Percentiles rank a stretch among this genome's conserved stretches.
These are phyloP conservation scores for Bidens hawaiensis DNA, from an alignment of 140 eudicot species.

Conservation along the genomic window DNA sequence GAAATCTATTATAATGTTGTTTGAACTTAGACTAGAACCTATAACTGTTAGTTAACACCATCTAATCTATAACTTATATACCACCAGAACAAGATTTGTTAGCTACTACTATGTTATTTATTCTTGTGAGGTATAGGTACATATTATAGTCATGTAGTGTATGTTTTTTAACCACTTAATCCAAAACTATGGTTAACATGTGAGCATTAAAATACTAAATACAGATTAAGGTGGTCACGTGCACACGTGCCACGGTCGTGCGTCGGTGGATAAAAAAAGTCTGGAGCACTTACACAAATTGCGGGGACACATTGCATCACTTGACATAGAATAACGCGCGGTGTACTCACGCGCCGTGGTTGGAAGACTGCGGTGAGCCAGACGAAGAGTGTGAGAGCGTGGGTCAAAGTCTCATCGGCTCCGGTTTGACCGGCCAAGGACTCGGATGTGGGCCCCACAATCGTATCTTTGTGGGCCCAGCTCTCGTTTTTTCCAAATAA, in stretches of 20 bases:
- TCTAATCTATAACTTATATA: neutral
- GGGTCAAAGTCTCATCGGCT: slow-evolving; percentile 18
- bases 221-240: slow-evolving; percentile 50
- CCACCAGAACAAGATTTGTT: neutral
- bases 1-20: neutral
- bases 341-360: slow-evolving; percentile 1
- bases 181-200: neutral
- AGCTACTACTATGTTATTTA: too few species aligned
- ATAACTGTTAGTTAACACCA: neutral
- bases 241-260: slow-evolving; percentile 73
- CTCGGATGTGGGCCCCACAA: slow-evolving; percentile 16
- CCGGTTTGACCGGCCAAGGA: slow-evolving; percentile 40
- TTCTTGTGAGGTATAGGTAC: too few species aligned
- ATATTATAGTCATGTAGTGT: too few species aligned
- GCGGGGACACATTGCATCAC: slow-evolving; percentile 41
- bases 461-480: slow-evolving; percentile 35
- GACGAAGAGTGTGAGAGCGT: neutral
- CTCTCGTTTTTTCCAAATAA: neutral
- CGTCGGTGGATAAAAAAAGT: slow-evolving; percentile 61
- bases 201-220: neutral
- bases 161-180: too few species aligned
- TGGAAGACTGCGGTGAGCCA: neutral
- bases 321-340: neutral
- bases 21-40: neutral
- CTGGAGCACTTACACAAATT: slow-evolving; percentile 47